A percentile compares a stretch with the other conserved stretches of the same genome.
phyloP scores from a whole-genome alignment of 169 alveolate species.

The Babesia bovis region DNA sequence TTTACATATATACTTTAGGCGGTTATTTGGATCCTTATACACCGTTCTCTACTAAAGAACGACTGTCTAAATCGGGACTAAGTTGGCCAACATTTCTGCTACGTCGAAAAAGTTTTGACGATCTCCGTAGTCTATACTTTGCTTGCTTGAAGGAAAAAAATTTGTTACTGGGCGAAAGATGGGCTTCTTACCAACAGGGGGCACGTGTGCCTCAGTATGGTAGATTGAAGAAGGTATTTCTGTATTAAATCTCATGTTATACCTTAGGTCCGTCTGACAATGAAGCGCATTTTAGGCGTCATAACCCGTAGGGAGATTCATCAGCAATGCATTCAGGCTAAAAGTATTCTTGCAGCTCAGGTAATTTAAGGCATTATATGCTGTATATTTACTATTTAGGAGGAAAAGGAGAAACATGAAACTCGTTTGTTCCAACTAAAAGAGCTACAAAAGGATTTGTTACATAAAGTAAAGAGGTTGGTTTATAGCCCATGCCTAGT shows the following conservation, averaged over 20 bases:
- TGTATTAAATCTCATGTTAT: too few relatives aligned
- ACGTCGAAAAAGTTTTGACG: slow-evolving; percentile 81
- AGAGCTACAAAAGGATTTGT: slow-evolving; percentile 66
- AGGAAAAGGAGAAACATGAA: slow-evolving; percentile 79
- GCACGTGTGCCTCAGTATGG: slow-evolving; percentile 78
- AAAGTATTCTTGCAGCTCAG: slow-evolving; percentile 73
- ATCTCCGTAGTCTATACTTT: slow-evolving; percentile 80
- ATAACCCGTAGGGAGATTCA: slow-evolving; percentile 83
- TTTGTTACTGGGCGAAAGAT: slow-evolving; percentile 79
- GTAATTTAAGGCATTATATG: background rate
- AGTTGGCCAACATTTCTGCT: slow-evolving; percentile 85
- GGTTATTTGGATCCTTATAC: slow-evolving; percentile 76
- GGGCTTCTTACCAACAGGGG: slow-evolving; percentile 76
- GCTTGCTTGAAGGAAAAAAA: slow-evolving; percentile 83
- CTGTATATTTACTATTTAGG: slow-evolving; percentile 36
- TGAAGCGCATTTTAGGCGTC: slow-evolving; percentile 83
- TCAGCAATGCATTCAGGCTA: slow-evolving; percentile 84
- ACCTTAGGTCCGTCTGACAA: slow-evolving; percentile 74
- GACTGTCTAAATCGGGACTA: slow-evolving; percentile 78
- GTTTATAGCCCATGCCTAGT: too few relatives aligned
- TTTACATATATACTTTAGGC: slow-evolving; percentile 37
- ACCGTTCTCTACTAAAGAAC: slow-evolving; percentile 66
- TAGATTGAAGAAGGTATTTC: slow-evolving; percentile 77
- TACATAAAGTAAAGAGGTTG: slow-evolving; percentile 55
- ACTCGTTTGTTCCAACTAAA: slow-evolving; percentile 76